Evolutionary conservation across 345 rosid species (phyloP).

Genomic region (Gossypium arboreum): DNA sequence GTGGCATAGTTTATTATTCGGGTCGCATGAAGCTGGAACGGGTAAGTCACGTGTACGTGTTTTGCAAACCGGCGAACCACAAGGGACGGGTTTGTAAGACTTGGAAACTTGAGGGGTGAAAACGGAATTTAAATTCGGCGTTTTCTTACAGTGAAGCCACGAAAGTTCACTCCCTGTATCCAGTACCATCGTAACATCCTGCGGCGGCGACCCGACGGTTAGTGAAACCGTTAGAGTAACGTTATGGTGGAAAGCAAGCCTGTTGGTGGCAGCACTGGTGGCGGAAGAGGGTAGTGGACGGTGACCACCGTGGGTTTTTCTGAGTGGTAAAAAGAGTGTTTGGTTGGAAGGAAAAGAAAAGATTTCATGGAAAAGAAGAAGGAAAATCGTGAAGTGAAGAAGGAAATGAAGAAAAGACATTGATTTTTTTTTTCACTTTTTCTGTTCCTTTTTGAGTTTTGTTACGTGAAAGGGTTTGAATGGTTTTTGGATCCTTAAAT

Average conservation of each 20-base stretch:
- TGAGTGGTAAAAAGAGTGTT: slow-evolving; percentile 45
- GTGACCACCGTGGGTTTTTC: slow-evolving; percentile 12
- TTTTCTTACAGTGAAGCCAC: slow-evolving; percentile 57
- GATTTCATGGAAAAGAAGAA: slow-evolving; percentile 29
- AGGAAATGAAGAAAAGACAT: slow-evolving; percentile 21
- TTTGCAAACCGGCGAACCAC: slow-evolving; percentile 45
- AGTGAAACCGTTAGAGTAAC: slow-evolving; percentile 60
- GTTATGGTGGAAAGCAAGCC: slow-evolving; percentile 47
- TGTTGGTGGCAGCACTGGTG: slow-evolving; percentile 24
- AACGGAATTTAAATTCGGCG: slow-evolving; percentile 27
- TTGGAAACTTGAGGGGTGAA: slow-evolving; percentile 43
- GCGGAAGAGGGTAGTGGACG: background rate
- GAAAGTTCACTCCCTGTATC: slow-evolving; percentile 83
- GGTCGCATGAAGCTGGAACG: slow-evolving; percentile 46
- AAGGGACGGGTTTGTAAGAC: slow-evolving; percentile 43
- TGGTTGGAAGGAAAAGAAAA: slow-evolving; percentile 32
- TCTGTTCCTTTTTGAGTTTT: background rate
- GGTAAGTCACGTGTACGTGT: slow-evolving; percentile 47
- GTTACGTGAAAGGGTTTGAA: background rate
- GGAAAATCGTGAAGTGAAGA: slow-evolving; percentile 24
- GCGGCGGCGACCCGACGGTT: slow-evolving; percentile 64
- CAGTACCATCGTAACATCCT: slow-evolving; percentile 57
- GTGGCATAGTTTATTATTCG: slow-evolving; percentile 39
- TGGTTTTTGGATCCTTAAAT: background rate
- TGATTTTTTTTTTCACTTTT: background rate